Percentiles rank a stretch among this genome's conserved stretches.
Conservation (phyloP, 2,329 filamentous ascomycete species). For the Microcyclospora tardicrescens region DNA sequence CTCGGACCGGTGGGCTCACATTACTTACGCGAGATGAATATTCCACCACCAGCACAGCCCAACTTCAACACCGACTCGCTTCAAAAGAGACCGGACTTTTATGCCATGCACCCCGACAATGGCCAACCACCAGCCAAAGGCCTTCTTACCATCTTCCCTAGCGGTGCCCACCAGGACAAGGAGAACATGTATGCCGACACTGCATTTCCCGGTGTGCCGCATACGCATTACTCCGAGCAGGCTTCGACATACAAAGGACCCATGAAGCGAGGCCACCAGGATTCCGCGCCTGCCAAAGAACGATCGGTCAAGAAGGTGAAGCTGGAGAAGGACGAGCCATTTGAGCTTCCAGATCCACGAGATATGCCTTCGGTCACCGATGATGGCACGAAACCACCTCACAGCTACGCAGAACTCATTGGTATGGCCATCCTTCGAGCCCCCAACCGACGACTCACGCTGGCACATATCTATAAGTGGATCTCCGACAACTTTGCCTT, state of each 20-base stretch:
- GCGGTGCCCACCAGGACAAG: slow-evolving; percentile 3
- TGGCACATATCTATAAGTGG: slow-evolving; percentile 98
- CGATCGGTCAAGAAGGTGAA: slow-evolving; percentile 55
- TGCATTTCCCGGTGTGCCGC: slow-evolving; percentile 22
- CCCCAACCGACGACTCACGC: slow-evolving; percentile 66
- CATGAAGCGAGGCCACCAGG: slow-evolving; percentile 52
- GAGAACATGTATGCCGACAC: slow-evolving; percentile 13
- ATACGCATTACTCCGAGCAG: slow-evolving; percentile 27
- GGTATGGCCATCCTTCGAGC: slow-evolving; percentile 93
- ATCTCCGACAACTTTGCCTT: slow-evolving; percentile 91
- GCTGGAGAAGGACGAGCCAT: slow-evolving; percentile 36
- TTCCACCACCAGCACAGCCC: slow-evolving; percentile 49
- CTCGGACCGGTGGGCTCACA: slow-evolving; percentile 47
- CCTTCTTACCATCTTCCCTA: slow-evolving; percentile 3
- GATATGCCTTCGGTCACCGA: slow-evolving; percentile 75
- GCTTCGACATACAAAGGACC: slow-evolving; percentile 32
- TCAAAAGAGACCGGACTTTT: slow-evolving; percentile 43
- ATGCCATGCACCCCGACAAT: slow-evolving; percentile 5
- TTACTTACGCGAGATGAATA: slow-evolving; percentile 53
- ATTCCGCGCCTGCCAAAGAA: slow-evolving; percentile 57
- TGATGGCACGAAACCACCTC: slow-evolving; percentile 75
- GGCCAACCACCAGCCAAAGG: slow-evolving; percentile 9
- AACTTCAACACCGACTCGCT: slow-evolving; percentile 52
- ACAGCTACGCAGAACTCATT: slow-evolving; percentile 90
- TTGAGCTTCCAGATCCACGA: slow-evolving; percentile 53